Evolutionary conservation across 805 yeast species (phyloP).

Genomic region (Nakazawaea anatomiae): DNA sequence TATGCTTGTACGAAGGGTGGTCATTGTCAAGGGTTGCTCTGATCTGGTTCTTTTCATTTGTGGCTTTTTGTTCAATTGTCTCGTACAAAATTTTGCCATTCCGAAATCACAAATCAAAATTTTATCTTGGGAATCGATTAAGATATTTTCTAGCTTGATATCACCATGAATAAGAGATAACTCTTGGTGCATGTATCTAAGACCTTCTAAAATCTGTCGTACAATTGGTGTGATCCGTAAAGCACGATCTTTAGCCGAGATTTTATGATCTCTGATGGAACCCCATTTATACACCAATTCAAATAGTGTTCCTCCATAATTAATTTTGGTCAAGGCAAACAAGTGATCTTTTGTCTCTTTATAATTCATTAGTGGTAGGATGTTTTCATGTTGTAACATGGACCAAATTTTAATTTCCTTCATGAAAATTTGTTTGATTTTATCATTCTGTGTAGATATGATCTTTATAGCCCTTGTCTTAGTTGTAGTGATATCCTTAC

Average conservation of each 20-base stretch:
- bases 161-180: conserved; percentile 75
- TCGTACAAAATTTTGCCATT: conserved; percentile 39
- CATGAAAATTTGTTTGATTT: conserved; percentile 52
- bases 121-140: conserved; percentile 41
- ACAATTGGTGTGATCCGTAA: conserved; percentile 29
- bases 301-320: conserved; percentile 75
- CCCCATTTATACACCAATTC: conserved; percentile 73
- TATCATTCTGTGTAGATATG: conserved; percentile 29
- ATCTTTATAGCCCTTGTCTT: conserved; percentile 22
- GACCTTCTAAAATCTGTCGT: conserved; percentile 51
- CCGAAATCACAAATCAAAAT: conserved; percentile 86
- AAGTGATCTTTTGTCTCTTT: conserved; percentile 52
- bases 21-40: conserved; percentile 12
- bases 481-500: conserved; percentile 25
- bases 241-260: conserved; percentile 28
- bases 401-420: conserved; percentile 78
- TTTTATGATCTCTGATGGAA: conserved; percentile 24
- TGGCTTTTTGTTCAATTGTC: background rate
- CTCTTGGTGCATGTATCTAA: conserved; percentile 57
- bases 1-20: conserved; percentile 5
- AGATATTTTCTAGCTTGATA: conserved; percentile 74
- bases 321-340: conserved; percentile 66
- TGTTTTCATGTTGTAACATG: conserved; percentile 53
- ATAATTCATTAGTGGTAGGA: conserved; percentile 57
- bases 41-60: conserved; percentile 12